Evolutionary conservation across 2,329 filamentous ascomycete species (phyloP), one percentile per base, ranked within the genome.

Genomic region (Trichoderma hamatum): DNA sequence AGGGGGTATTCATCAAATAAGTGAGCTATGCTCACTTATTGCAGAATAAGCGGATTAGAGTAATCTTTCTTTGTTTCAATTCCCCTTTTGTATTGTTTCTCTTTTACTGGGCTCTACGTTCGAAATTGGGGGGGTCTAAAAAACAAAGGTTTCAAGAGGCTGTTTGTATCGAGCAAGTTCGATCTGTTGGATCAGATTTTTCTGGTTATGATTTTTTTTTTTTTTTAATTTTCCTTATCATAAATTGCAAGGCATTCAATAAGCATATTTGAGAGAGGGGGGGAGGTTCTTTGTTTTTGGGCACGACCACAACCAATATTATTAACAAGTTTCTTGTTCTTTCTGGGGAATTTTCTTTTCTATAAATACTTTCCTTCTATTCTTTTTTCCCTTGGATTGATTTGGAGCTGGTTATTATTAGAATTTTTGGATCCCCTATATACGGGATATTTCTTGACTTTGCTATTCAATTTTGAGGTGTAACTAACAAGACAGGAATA

Each of bases 11-110:
- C 39, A 61, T 58, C 34, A 56, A 34, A 36, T 21, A 36, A n/a
- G 36, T 63, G 58, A 21, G 66, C 66, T 32, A n/a, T 30, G 26
- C 28, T 51, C 54, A 67, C 54, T 19, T 43, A 51, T 21, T 34
- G 64, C 64, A 28, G 54, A 67, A 67, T 13, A 19, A 59, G 64
- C 64, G 54, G 39, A 36, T 59, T 67, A 67, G 64, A 67, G 32
- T 28, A 19, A 49, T 28, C 4, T 24, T 30, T 30, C 30, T 39
- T 63, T 21, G 19, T 55, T 55, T 36, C n/a, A n/a, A 14, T 34
- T 58, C n/a, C n/a, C 19, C n/a, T 10, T 24, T 32, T 30, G 30
- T 36, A 21, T 28, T 24, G 46, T 10, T 30, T 26, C 16, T 32
- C 24, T 36, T 55, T 10, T 32, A 30, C 9, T 34, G 24, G 61